Base-by-base conservation (phyloP, 2,329 filamentous ascomycete species). In the Nemania sp. region DNA sequence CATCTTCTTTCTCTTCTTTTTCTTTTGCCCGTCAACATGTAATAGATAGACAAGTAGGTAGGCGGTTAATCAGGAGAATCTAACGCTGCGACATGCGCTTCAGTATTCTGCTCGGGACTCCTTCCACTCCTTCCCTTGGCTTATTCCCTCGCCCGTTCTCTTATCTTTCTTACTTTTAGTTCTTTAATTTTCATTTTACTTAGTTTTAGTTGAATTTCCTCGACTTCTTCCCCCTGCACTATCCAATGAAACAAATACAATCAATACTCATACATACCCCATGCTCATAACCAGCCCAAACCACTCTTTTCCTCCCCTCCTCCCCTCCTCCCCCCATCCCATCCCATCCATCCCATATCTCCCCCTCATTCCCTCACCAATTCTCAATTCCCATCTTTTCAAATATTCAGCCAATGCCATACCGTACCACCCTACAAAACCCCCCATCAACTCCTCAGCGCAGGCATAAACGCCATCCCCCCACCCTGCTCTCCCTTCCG, bases 401-500 rank as follows among this genome's bases (percentile, higher is more conserved):
- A 28, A 6, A 28, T 11, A 28, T 28, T 9, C 28, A 12, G n/a
- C 28, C 9, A n/a, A n/a, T n/a, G n/a, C n/a, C n/a, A n/a, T n/a
- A n/a, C n/a, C n/a, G n/a, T 11, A 31, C 9, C 28, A 12, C 11
- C 9, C 28, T 31, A 31, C 28, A 9, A 3, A 31, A 28, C 26
- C 26, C 33, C 15, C 14, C 7, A 17, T 39, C 19, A 39, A 23
- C 37, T 41, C 56, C 61, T 54, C 63, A 83, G 64, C 11, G 75
- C 71, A 23, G 81, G 81, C 81, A 83, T 83, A 55, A 83, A 83
- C 0, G 74, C 79, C 79, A 84, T 82, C 1, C 81, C 67, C 1
- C 81, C 67, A 3, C 70, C 69, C 50, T 61, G 72, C 67, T 72
- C 80, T 65, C 80, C 84, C 30, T 76, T 81, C 51, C 83, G 80